A percentile compares a stretch with the other conserved stretches of the same genome.
These are phyloP conservation scores for Aspergillus terreus DNA, from an alignment of 2,329 filamentous ascomycete species.

Conservation along the genomic window DNA sequence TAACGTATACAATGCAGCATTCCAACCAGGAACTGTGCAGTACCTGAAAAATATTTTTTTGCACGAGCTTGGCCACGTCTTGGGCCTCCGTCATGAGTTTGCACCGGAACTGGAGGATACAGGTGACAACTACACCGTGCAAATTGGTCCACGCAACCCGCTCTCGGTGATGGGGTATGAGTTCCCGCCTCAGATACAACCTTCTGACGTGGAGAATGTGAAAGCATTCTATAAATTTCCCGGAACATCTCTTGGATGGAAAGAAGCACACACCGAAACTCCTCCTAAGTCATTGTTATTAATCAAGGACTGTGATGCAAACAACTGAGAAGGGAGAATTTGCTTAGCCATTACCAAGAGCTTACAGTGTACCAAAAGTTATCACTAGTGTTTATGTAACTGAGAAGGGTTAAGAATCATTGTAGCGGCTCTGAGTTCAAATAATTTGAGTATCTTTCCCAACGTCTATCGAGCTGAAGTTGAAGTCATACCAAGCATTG, in stretches of 20 bases:
- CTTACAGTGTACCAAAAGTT: background rate
- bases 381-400: background rate
- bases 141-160: slow-evolving; percentile 6
- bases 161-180: slow-evolving; percentile 6
- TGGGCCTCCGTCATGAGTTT: slow-evolving; percentile 9
- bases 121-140: slow-evolving; percentile 1
- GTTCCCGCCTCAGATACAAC: slow-evolving; percentile 5
- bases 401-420: background rate
- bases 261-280: background rate
- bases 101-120: slow-evolving; percentile 5
- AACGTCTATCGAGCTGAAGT: no score
- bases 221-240: slow-evolving; percentile 3
- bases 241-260: slow-evolving; percentile 1
- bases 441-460: background rate
- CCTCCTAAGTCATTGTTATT: background rate
- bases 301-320: background rate
- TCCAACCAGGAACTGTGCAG: slow-evolving; percentile 3
- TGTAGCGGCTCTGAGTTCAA: background rate
- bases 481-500: no score
- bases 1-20: slow-evolving; percentile 5
- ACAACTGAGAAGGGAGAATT: background rate
- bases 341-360: background rate
- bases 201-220: slow-evolving; percentile 2
- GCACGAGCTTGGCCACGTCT: slow-evolving; percentile 8
- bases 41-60: slow-evolving; percentile 10